Evolutionary conservation across 805 yeast species (phyloP).

Genomic region (Brettanomyces naardenensis): DNA sequence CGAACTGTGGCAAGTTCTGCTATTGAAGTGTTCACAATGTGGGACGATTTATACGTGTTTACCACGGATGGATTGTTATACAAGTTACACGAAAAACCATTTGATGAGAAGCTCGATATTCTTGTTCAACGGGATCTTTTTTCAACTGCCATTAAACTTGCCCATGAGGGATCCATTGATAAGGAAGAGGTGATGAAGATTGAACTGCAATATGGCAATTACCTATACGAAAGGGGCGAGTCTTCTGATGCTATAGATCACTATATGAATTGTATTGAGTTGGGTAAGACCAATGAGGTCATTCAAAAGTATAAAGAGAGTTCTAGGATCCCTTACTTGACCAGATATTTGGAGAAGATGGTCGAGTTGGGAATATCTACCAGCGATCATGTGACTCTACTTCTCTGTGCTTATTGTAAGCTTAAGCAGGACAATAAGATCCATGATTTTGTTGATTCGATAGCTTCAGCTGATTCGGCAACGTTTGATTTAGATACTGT

Average conservation of each 20-base stretch:
- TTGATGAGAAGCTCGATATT: conserved; percentile 61
- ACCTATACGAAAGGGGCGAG: conserved; percentile 57
- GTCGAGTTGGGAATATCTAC: conserved; percentile 48
- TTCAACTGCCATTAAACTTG: conserved; percentile 65
- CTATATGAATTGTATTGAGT: conserved; percentile 41
- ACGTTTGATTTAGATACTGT: conserved; percentile 64
- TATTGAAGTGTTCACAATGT: conserved; percentile 45
- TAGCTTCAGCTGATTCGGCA: conserved; percentile 27
- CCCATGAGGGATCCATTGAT: conserved; percentile 25
- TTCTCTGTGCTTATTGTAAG: conserved; percentile 75
- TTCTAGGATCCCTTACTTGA: conserved; percentile 56
- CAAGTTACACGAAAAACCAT: conserved; percentile 55
- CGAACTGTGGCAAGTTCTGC: conserved; percentile 62
- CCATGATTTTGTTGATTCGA: conserved; percentile 41
- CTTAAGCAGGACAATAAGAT: conserved; percentile 55
- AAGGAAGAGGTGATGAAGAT: conserved; percentile 29
- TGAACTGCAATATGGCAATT: conserved; percentile 61
- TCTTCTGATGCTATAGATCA: conserved; percentile 65
- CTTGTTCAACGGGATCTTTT: conserved; percentile 64
- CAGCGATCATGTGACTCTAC: conserved; percentile 75
- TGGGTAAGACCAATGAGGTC: conserved; percentile 63
- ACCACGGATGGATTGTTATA: conserved; percentile 73
- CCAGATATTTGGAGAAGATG: conserved; percentile 56
- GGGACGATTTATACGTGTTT: conserved; percentile 52
- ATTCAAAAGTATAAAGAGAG: conserved; percentile 76